phyloP scores from a whole-genome alignment of 2,329 filamentous ascomycete species.

The Colletotrichum incanum region DNA sequence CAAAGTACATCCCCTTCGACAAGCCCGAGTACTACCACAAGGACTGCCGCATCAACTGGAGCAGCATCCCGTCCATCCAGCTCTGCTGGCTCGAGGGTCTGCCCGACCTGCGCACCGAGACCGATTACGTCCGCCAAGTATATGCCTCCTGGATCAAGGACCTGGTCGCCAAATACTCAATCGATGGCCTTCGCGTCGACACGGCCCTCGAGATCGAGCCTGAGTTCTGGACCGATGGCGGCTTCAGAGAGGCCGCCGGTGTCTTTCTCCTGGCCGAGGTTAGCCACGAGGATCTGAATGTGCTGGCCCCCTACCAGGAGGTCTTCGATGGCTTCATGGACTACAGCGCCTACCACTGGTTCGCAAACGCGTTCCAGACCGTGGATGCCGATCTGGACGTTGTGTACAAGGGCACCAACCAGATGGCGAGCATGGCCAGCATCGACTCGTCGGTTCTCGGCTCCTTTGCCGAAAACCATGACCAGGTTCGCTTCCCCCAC shows the following conservation, averaged over 20 bases:
- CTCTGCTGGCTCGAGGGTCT: slow-evolving; percentile 72
- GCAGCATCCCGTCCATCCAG: slow-evolving; percentile 63
- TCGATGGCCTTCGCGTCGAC: slow-evolving; percentile 75
- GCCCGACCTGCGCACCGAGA: slow-evolving; percentile 74
- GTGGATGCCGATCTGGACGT: slow-evolving; percentile 46
- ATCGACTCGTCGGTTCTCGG: slow-evolving; percentile 49
- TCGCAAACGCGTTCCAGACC: slow-evolving; percentile 19
- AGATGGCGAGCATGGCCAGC: slow-evolving; percentile 43
- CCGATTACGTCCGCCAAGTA: slow-evolving; percentile 61
- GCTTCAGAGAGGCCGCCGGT: slow-evolving; percentile 68
- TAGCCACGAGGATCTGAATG: slow-evolving; percentile 65
- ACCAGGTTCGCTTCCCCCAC: slow-evolving; percentile 64
- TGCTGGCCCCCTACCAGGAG: slow-evolving; percentile 67
- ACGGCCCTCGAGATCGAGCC: slow-evolving; percentile 74
- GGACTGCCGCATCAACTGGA: slow-evolving; percentile 72
- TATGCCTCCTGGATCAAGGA: slow-evolving; percentile 73
- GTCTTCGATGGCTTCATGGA: slow-evolving; percentile 73
- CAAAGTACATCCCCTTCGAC: slow-evolving; percentile 58
- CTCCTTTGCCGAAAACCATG: slow-evolving; percentile 72
- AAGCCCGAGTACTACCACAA: slow-evolving; percentile 72
- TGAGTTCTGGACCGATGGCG: slow-evolving; percentile 65
- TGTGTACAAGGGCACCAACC: slow-evolving; percentile 48
- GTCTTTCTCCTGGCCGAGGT: slow-evolving; percentile 76
- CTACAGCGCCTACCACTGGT: slow-evolving; percentile 66
- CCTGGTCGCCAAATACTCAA: slow-evolving; percentile 73